These are phyloP conservation scores for Acidiella bohemica DNA, from an alignment of 495 filamentous ascomycete species.

Conservation along the genomic window DNA sequence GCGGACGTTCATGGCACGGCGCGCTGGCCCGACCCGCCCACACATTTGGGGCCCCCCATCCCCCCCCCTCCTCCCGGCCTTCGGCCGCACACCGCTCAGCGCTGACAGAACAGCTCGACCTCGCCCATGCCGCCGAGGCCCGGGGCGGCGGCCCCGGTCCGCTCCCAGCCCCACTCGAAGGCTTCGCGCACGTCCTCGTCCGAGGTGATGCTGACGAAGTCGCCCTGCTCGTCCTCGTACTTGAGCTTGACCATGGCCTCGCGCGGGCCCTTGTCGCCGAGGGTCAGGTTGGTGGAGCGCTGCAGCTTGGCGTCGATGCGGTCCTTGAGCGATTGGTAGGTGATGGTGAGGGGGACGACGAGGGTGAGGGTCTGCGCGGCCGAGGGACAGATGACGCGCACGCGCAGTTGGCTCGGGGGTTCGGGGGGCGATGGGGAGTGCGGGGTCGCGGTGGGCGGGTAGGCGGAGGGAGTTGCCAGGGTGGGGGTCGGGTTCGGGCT, in stretches of 20 bases:
- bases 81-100: too few relatives aligned
- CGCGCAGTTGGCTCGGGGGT: constrained; percentile 62
- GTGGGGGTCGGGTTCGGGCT: too few relatives aligned
- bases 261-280: constrained; percentile 43
- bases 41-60: too few relatives aligned
- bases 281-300: constrained; percentile 65
- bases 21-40: too few relatives aligned
- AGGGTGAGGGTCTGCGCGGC: constrained; percentile 67
- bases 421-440: constrained; percentile 1
- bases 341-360: constrained; percentile 84
- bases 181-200: constrained; percentile 92
- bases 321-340: constrained; percentile 80
- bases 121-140: constrained; percentile 58
- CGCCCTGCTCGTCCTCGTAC: constrained; percentile 87
- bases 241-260: constrained; percentile 53
- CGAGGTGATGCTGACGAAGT: constrained; percentile 81
- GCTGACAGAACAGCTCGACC: constrained; percentile 65
- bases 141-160: constrained; percentile 37
- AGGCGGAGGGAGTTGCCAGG: not conserved
- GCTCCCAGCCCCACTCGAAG: constrained; percentile 77
- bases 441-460: not conserved
- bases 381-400: constrained; percentile 76
- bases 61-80: too few relatives aligned
- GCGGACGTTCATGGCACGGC: too few relatives aligned
- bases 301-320: constrained; percentile 94